phyloP scores from a whole-genome alignment of 2,329 filamentous ascomycete species.

The Ceratocystis diversiconidia region DNA sequence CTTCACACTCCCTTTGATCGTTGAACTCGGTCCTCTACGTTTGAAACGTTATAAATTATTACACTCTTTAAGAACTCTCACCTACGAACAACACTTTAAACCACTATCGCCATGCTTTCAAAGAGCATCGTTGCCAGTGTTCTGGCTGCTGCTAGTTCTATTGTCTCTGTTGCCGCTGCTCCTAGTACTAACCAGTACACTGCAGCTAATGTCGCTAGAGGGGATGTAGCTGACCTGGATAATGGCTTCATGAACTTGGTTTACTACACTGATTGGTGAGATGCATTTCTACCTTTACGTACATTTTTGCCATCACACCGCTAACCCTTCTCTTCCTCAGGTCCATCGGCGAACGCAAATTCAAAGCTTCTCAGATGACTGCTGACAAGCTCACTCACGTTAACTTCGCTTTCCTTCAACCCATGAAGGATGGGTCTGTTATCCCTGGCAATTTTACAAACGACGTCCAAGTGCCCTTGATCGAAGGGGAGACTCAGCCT shows the following conservation, averaged over 20 bases:
- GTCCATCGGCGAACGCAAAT: conserved; percentile 65
- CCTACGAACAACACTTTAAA: background rate
- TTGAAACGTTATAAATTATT: background rate
- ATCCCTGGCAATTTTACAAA: conserved; percentile 54
- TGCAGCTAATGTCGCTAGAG: too few relatives aligned
- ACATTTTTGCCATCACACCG: background rate
- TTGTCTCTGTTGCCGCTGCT: background rate
- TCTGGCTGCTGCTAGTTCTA: conserved; percentile 7
- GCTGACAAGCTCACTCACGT: conserved; percentile 59
- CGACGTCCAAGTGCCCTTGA: conserved; percentile 60
- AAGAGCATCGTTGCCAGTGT: conserved; percentile 9
- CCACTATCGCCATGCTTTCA: conserved; percentile 4
- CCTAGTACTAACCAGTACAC: background rate
- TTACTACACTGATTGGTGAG: conserved; percentile 18
- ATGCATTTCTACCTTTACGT: background rate
- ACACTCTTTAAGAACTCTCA: background rate
- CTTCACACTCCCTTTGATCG: background rate
- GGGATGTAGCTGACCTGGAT: background rate
- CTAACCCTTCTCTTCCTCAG: conserved; percentile 22
- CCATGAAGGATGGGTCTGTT: conserved; percentile 58
- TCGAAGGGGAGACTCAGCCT: conserved; percentile 22
- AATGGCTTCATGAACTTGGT: conserved; percentile 16
- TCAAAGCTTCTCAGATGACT: conserved; percentile 56
- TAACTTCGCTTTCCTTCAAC: conserved; percentile 68
- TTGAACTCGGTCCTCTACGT: background rate